Conservation (phyloP, 768 basidiomycete species). For the Tubosaeta sp. region DNA sequence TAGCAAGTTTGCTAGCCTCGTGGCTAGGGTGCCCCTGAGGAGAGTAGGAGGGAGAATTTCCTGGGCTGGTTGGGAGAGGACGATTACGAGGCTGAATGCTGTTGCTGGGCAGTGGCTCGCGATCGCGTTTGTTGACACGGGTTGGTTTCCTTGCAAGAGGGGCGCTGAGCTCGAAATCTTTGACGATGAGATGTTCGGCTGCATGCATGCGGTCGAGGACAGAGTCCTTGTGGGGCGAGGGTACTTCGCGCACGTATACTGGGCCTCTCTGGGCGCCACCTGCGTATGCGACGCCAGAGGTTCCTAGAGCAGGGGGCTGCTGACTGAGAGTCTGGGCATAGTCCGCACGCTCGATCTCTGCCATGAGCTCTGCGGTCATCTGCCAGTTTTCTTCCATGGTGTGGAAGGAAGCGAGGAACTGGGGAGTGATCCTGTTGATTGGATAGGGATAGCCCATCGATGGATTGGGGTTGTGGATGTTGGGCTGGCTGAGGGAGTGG, state of each 20-base stretch:
- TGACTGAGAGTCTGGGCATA: slow-evolving; percentile 53
- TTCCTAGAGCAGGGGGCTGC: slow-evolving; percentile 34
- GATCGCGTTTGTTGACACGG: slow-evolving; percentile 31
- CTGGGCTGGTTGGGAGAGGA: slow-evolving; percentile 34
- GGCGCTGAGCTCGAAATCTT: not conserved
- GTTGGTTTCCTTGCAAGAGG: slow-evolving; percentile 14
- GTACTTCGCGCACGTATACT: slow-evolving; percentile 31
- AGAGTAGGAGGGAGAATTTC: slow-evolving; percentile 36
- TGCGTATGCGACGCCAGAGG: slow-evolving; percentile 44
- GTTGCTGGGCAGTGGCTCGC: slow-evolving; percentile 35
- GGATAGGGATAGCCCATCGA: slow-evolving; percentile 60
- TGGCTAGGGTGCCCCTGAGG: too few species aligned
- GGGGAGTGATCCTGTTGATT: slow-evolving; percentile 50
- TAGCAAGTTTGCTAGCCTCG: slow-evolving; percentile 37
- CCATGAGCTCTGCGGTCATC: slow-evolving; percentile 66
- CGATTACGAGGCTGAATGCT: slow-evolving; percentile 21
- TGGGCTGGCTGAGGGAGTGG: slow-evolving; percentile 28
- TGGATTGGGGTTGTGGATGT: slow-evolving; percentile 28
- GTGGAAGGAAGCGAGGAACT: slow-evolving; percentile 55
- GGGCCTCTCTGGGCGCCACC: slow-evolving; percentile 41
- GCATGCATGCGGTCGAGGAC: slow-evolving; percentile 53
- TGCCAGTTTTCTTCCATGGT: slow-evolving; percentile 56
- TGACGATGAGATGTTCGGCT: slow-evolving; percentile 37
- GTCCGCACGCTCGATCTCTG: slow-evolving; percentile 68
- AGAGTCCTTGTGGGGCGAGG: slow-evolving; percentile 47